Percentiles rank a stretch among this genome's conserved stretches.
Conservation (phyloP, 768 basidiomycete genomes). For the Lentinus brumalis region DNA sequence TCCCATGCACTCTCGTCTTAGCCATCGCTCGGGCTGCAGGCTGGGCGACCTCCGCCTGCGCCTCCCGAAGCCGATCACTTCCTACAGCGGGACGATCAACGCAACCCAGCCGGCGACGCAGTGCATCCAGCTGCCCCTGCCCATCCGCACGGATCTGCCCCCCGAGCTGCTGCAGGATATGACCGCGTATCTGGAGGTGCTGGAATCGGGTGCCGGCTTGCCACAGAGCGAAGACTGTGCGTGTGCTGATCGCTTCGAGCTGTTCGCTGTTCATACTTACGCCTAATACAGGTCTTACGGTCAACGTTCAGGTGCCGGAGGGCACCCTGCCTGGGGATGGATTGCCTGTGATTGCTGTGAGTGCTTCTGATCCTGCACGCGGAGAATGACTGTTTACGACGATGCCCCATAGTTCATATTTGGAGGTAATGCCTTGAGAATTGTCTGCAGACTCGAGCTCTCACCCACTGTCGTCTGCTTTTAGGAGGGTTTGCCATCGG, state of each 20-base stretch:
- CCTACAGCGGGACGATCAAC: conserved; percentile 1
- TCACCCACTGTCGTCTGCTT: too few species aligned
- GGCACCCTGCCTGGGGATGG: conserved; percentile 30
- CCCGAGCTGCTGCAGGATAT: background rate
- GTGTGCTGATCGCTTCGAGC: background rate
- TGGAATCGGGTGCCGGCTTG: background rate
- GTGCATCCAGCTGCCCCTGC: conserved; percentile 12
- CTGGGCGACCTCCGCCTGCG: conserved; percentile 6
- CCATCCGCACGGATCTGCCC: background rate
- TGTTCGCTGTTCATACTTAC: background rate
- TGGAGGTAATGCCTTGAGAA: too few species aligned
- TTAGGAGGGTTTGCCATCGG: too few species aligned
- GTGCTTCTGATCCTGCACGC: conserved; percentile 20
- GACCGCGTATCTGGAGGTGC: too few species aligned
- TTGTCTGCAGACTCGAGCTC: too few species aligned
- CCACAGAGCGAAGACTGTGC: conserved; percentile 4
- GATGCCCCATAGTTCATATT: too few species aligned
- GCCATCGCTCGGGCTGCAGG: background rate
- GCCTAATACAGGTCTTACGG: conserved; percentile 39
- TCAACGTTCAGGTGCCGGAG: conserved; percentile 45
- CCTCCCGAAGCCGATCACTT: background rate
- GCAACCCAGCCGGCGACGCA: conserved; percentile 11
- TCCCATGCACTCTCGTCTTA: background rate
- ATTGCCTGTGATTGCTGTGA: conserved; percentile 54
- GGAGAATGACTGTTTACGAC: too few species aligned